Percentiles rank a stretch among this genome's conserved stretches.
phyloP scores from a whole-genome alignment of 768 basidiomycete genomes.

The Mycena vulgaris region DNA sequence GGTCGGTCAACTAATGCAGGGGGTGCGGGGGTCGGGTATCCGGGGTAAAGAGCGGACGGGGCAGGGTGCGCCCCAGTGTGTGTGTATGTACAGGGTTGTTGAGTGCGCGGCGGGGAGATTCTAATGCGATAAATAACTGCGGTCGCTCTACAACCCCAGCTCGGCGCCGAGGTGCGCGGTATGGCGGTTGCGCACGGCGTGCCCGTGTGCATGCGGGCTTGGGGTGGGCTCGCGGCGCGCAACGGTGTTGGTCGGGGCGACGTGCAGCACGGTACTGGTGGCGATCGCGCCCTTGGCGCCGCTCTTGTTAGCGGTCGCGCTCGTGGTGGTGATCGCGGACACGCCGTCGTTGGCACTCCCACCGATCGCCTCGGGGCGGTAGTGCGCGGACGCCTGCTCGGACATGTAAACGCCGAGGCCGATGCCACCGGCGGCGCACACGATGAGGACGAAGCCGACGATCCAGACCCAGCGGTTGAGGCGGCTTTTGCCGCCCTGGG shows the following conservation, averaged over 20 bases:
- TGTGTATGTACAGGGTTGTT: slow-evolving; percentile 7
- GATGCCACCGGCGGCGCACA: slow-evolving; percentile 68
- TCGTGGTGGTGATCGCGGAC: slow-evolving; percentile 27
- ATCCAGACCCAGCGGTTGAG: slow-evolving; percentile 81
- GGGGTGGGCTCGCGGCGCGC: slow-evolving; percentile 40
- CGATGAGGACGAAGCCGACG: slow-evolving; percentile 70
- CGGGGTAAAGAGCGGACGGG: slow-evolving; percentile 40
- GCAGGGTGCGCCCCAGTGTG: slow-evolving; percentile 17
- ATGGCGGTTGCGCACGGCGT: slow-evolving; percentile 30
- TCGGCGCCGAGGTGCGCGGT: slow-evolving; percentile 11
- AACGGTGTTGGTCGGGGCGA: slow-evolving; percentile 76
- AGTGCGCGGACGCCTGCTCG: slow-evolving; percentile 64
- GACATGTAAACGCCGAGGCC: slow-evolving; percentile 74
- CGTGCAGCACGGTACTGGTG: slow-evolving; percentile 54
- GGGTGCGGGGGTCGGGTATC: slow-evolving; percentile 26
- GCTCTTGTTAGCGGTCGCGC: slow-evolving; percentile 38
- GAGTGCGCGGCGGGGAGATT: neutral
- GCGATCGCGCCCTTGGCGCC: slow-evolving; percentile 41
- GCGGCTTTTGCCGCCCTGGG: slow-evolving; percentile 65
- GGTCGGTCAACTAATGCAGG: neutral
- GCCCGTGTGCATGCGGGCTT: slow-evolving; percentile 2
- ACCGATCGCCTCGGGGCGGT: slow-evolving; percentile 74
- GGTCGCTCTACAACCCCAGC: neutral
- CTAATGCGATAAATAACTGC: slow-evolving; percentile 19
- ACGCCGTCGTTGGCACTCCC: slow-evolving; percentile 68